Percentiles rank a stretch among this genome's conserved stretches.
Evolutionary conservation across 129 eudicot species (phyloP).

Genomic region (Flaveria bidentis): DNA sequence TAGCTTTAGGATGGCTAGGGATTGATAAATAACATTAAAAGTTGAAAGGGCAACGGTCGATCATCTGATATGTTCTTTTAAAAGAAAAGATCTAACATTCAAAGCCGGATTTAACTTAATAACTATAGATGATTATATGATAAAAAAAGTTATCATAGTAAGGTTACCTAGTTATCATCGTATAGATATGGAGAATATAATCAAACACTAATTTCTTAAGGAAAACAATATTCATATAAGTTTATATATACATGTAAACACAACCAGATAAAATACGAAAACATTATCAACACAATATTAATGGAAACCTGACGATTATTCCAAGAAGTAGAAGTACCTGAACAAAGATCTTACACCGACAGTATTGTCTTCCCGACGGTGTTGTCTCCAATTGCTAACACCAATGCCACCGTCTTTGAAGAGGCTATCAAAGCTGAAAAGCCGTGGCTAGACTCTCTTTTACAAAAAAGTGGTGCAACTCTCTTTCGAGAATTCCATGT

Average conservation of each 20-base stretch:
- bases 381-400: constrained; percentile 38
- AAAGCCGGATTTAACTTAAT: too few relatives aligned
- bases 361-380: constrained; percentile 48
- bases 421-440: constrained; percentile 10
- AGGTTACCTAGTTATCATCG: constrained; percentile 4
- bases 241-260: not conserved
- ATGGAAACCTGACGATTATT: constrained; percentile 39
- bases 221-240: not conserved
- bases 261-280: not conserved
- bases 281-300: not conserved
- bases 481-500: constrained; percentile 30
- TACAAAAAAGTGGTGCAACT: constrained; percentile 14
- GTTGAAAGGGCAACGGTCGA: too few relatives aligned
- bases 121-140: not conserved
- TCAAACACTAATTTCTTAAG: not conserved
- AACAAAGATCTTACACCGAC: constrained; percentile 35
- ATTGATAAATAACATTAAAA: too few relatives aligned
- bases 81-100: too few relatives aligned
- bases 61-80: too few relatives aligned
- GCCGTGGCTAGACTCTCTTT: constrained; percentile 21
- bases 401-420: not conserved
- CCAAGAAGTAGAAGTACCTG: constrained; percentile 39
- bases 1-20: too few relatives aligned
- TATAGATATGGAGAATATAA: not conserved
- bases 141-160: not conserved